phyloP scores from a whole-genome alignment of 2,329 filamentous ascomycete genomes.

The Pyrenochaeta sp. region DNA sequence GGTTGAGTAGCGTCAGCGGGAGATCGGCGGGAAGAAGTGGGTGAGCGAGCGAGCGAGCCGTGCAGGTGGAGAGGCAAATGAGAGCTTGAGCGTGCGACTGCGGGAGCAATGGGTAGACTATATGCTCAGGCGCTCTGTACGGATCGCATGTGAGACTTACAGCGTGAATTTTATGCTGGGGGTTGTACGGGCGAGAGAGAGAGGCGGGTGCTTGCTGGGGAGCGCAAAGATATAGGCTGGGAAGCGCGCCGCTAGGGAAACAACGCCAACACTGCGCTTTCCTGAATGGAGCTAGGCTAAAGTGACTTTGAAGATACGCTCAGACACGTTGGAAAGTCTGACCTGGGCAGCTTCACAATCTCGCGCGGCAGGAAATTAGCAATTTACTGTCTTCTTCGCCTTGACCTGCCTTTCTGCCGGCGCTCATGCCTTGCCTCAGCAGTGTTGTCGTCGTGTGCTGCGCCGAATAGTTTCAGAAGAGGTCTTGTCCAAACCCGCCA shows the following conservation, averaged over 20 bases:
- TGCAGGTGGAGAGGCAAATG: conserved; percentile 10
- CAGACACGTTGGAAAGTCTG: conserved; percentile 23
- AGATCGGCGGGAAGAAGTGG: conserved; percentile 12
- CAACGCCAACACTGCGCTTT: conserved; percentile 24
- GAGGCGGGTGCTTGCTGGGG: conserved; percentile 23
- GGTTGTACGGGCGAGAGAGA: conserved; percentile 12
- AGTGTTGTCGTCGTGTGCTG: conserved; percentile 5
- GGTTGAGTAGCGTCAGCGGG: conserved; percentile 34
- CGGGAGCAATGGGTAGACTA: conserved; percentile 14
- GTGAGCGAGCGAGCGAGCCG: not conserved
- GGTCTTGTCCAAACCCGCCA: conserved; percentile 23
- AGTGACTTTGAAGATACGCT: conserved; percentile 32
- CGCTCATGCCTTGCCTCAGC: conserved; percentile 8
- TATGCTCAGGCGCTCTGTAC: conserved; percentile 3
- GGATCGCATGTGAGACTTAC: conserved; percentile 14
- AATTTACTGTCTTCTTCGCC: conserved; percentile 22
- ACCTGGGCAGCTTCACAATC: conserved; percentile 10
- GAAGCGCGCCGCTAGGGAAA: conserved; percentile 22
- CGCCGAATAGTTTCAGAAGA: conserved; percentile 26
- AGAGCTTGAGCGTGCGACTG: conserved; percentile 6
- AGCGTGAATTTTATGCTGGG: conserved; percentile 24
- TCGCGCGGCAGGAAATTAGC: conserved; percentile 25
- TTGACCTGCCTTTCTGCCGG: conserved; percentile 9
- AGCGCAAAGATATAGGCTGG: conserved; percentile 25
- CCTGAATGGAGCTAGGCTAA: conserved; percentile 22